Evolutionary conservation across 1,284 basidiomycete species (phyloP), one percentile per base, ranked within the genome.

Genomic region (Ustilago shanxiensis): DNA sequence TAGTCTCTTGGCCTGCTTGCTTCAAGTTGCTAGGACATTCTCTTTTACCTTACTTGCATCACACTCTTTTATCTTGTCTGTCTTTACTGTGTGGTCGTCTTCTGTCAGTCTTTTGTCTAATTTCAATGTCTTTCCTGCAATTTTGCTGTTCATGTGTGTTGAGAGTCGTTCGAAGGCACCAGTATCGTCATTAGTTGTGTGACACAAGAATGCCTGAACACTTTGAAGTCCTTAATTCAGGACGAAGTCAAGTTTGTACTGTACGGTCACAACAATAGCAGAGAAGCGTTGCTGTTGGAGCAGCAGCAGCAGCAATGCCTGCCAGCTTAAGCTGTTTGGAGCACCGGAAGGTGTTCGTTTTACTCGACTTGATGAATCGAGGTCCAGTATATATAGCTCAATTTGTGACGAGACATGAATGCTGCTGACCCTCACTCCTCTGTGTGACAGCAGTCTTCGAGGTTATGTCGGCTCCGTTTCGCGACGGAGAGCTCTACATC

Each of bases 1-100:
- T 94, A 49, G 22, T 33, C 54, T 8, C 13, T 14, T 37, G 31
- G 20, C n/a, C n/a, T n/a, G n/a, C n/a, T 44, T 29, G 22, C 37
- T 28, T 39, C 35, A n/a, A 22, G 33, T 24, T 13, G 3, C 47
- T 3, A 16, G 47, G 20, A n/a, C 50, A 53, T 18, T 35, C 51
- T 52, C 37, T 47, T 49, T 11, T n/a, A n/a, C n/a, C n/a, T n/a
- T 26, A 14, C 24, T 49, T 28, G 24, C 55, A 57, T n/a, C 62
- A 53, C 51, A 14, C 62, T 65, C 55, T 58, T 65, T 65, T 57
- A 35, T 45, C 47, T 35, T 26, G 55, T 65, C 55, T 57, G 54
- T 65, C 62, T n/a, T 57, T 57, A 22, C 45, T 11, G 18, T 44
- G 41, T 44, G 20, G 18, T 44, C n/a, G 39, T 26, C 33, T 8